Evolutionary conservation across 805 yeast genomes (phyloP), one percentile per base, ranked within the genome.

Genomic region (Vanderwaltozyma polyspora): DNA sequence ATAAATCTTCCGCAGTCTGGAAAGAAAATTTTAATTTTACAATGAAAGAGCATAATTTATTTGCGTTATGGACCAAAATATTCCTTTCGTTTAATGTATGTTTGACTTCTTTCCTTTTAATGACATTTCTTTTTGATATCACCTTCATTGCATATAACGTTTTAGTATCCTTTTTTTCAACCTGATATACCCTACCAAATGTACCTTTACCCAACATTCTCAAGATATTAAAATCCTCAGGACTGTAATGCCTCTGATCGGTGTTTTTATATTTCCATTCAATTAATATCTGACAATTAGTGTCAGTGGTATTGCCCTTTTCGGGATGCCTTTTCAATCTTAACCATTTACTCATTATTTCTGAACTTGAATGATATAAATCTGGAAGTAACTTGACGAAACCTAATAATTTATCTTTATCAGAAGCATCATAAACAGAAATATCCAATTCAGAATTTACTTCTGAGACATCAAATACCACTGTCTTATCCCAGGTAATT

Each of bases 131-230:
- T 59, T 91, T 91, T 18, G 93, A 80, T 35, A 91, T 71, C 18
- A 89, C 94, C 62, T 91, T 91, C 98, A 91, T 91, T 28, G 98
- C 98, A 57, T 91, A 91, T 37, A 91, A 79, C 47, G 96, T 74
- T 38, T 74, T 73, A 6, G 94, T 85, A 55, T 91, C 97, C 46
- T 70, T 71, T 68, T 89, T 91, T 42, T 80, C 76, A 28, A 91
- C 98, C 63, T 91, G 98, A 60, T 79, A 91, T 24, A 89, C 98
- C 63, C 85, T 95, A 22, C 98, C 98, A 66, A 91, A 89, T 1
- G 97, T 91, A 33, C 98, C 98, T 54, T 85, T 86, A 39, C 98
- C 98, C 41, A 89, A 66, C 32, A 89, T 66, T 52, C 95, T 70
- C 48, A 91, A 70, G 13, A 89, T 83, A 56, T 87, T 95, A 59